Base-by-base conservation (phyloP, 2,329 filamentous ascomycete species). In the Penicillium aurantiogriseum region DNA sequence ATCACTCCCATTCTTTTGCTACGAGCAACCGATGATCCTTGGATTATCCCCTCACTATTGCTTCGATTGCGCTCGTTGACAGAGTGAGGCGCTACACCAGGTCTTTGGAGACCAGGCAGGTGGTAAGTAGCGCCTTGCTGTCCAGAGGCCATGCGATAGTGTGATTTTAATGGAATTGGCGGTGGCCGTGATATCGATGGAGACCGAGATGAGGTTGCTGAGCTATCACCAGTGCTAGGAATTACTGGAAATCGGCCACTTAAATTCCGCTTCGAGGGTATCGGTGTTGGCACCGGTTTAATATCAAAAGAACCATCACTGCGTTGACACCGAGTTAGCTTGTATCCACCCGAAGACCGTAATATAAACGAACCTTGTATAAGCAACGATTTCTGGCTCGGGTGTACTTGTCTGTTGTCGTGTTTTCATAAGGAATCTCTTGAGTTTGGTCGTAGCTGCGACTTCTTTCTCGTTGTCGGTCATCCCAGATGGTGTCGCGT, bases 301-400 rank as follows among this genome's bases (percentile, higher is more conserved):
- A 90, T 92, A 71, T 96, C 92, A 19, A 83, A 77, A 52, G 86
- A 85, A 40, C 85, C 87, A 68, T 96, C 92, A 63, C 88, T 90
- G 11, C 77, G 19, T 82, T 17, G 21, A 36, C 15, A 19, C 36
- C 6, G 25, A 21, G 9, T 48, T 40, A 50, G 56, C 69, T 46
- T 69, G 53, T 44, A 59, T 19, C 48, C 17, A 27, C 27, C 23
- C 13, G 4, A 5, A 25, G 10, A 13, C 15, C 3, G 19, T 29
- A 17, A 15, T 6, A 15, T 15, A 5, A 15, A 57, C 60, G 48
- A 69, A 78, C 76, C 74, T 77, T 56, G 71, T 61, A 51, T 83
- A 80, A 23, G 74, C 75, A 19, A 76, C 76, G 15, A 75, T 77
- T 57, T 83, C 81, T 23, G 76, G 70, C 43, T 79, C 77, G 5